These are phyloP conservation scores for Spergularia azorica DNA, from an alignment of 179 eudicot genomes.

Conservation along the genomic window DNA sequence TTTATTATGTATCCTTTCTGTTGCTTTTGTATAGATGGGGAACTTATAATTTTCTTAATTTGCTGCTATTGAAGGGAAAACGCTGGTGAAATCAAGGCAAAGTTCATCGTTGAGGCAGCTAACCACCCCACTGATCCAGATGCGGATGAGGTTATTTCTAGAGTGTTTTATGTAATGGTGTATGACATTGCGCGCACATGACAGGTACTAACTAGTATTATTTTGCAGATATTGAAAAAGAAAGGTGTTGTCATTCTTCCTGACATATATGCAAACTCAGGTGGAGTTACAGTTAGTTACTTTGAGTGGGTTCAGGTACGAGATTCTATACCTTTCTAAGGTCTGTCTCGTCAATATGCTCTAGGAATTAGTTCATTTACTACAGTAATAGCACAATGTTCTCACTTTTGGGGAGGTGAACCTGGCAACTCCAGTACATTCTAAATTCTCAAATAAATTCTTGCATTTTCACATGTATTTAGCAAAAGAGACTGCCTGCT, in stretches of 20 bases:
- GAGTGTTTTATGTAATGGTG: not conserved
- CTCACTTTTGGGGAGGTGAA: not conserved
- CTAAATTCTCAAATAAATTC: not conserved
- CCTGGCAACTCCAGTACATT: not conserved
- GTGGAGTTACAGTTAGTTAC: conserved; percentile 97
- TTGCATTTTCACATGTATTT: too few relatives aligned
- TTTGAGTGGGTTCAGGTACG: conserved; percentile 99
- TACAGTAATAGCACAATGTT: not conserved
- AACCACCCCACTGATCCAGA: conserved; percentile 98
- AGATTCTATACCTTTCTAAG: not conserved
- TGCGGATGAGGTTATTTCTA: conserved; percentile 82
- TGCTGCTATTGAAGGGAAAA: conserved; percentile 62
- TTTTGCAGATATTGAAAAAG: conserved; percentile 74
- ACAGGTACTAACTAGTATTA: not conserved
- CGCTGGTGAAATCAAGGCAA: conserved; percentile 89
- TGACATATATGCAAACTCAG: conserved; percentile 94
- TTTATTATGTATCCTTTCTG: not conserved
- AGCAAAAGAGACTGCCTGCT: too few relatives aligned
- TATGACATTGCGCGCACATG: not conserved
- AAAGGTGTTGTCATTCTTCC: conserved; percentile 91
- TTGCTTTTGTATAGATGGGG: not conserved
- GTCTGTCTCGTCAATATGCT: not conserved
- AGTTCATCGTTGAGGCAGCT: conserved; percentile 91
- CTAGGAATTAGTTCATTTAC: too few relatives aligned
- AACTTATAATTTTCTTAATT: conserved; percentile 3